Conservation (phyloP, 176 grass and related monocot species). For the Melocanna baccifera region DNA sequence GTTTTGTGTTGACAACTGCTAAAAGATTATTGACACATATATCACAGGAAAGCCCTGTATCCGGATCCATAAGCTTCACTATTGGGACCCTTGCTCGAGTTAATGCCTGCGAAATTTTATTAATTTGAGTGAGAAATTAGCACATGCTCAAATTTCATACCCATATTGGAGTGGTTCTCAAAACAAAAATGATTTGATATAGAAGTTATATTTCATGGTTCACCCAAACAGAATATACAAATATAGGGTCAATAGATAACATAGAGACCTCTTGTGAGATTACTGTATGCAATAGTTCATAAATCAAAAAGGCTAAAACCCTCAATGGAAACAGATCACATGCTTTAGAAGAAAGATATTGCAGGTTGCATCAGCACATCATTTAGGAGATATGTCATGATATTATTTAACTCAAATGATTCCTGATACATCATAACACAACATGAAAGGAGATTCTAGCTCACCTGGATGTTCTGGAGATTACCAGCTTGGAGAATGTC, state of each 20-base stretch:
- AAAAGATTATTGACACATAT: conserved; percentile 97
- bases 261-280: neutral
- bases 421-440: neutral
- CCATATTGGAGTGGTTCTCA: neutral
- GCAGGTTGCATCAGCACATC: neutral
- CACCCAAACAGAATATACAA: neutral
- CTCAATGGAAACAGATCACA: neutral
- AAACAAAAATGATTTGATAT: neutral
- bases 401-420: conserved; percentile 28
- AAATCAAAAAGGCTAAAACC: neutral
- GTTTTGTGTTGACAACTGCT: conserved; percentile 98
- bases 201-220: conserved; percentile 1
- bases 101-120: conserved; percentile 68
- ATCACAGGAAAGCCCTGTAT: conserved; percentile 89
- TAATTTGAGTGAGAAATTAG: conserved; percentile 20
- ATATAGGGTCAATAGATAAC: conserved; percentile 1
- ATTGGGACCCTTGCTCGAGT: conserved; percentile 96
- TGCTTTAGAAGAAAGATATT: conserved; percentile 1
- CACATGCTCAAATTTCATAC: conserved; percentile 22
- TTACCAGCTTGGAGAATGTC: conserved; percentile 75
- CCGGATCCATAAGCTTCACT: conserved; percentile 97
- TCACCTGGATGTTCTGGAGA: conserved; percentile 92
- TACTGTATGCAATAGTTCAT: neutral
- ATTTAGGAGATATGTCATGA: neutral
- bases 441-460: conserved; percentile 19